Evolutionary conservation across 805 yeast genomes (phyloP).

Genomic region (Candida montana): DNA sequence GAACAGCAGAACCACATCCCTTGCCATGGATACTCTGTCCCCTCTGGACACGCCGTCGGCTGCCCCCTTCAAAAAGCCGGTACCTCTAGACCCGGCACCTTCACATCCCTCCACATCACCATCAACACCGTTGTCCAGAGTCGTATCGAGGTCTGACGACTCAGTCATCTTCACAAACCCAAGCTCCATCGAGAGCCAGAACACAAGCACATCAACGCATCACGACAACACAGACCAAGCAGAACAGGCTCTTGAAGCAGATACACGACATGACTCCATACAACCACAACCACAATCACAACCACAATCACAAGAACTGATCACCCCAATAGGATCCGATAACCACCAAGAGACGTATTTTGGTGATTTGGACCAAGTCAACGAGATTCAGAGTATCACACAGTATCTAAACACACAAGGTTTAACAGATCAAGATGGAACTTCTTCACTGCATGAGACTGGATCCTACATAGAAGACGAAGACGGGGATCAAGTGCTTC

Average conservation of each 20-base stretch:
- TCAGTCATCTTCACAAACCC: slow-evolving; percentile 25
- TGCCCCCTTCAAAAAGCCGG: no score
- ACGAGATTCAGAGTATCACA: not conserved
- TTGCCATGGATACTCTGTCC: no score
- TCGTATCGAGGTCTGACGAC: slow-evolving; percentile 20
- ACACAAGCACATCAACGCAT: slow-evolving; percentile 16
- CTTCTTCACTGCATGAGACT: slow-evolving; percentile 17
- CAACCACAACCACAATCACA: no score
- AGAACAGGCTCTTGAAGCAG: not conserved
- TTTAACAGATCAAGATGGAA: not conserved
- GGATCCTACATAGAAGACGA: slow-evolving; percentile 32
- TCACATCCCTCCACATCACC: slow-evolving; percentile 2
- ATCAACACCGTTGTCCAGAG: slow-evolving; percentile 21
- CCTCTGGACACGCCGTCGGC: not conserved
- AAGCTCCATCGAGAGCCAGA: slow-evolving; percentile 21
- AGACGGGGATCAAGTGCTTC: slow-evolving; percentile 27
- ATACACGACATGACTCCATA: not conserved
- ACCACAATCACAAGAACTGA: no score
- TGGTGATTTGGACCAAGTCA: not conserved
- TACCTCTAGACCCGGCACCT: no score
- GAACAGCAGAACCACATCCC: no score
- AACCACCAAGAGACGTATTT: no score
- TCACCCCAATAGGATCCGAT: not conserved
- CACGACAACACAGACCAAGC: not conserved
- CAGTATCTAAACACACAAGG: slow-evolving; percentile 4